These are phyloP conservation scores for Eimeria zaria DNA, from an alignment of 169 alveolate species.

Conservation along the genomic window DNA sequence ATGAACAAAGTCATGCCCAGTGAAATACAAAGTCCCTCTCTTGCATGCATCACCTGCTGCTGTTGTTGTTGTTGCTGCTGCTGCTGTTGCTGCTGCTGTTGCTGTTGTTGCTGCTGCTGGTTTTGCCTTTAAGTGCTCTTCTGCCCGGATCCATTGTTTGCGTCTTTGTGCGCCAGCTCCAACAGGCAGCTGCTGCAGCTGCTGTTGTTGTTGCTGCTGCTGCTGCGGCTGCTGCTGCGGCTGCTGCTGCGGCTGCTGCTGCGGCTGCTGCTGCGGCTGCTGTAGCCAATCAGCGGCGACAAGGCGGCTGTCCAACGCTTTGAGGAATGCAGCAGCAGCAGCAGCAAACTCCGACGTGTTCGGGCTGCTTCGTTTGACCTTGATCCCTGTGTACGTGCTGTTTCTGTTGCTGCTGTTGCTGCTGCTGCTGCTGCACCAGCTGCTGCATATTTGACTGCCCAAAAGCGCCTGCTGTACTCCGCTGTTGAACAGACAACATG, in stretches of 20 bases:
- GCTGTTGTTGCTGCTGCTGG: conserved; percentile 10
- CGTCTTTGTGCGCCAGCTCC: not conserved
- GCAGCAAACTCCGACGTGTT: conserved; percentile 42
- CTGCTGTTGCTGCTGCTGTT: not conserved
- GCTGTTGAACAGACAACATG: not conserved
- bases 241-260: conserved; percentile 11
- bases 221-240: not conserved
- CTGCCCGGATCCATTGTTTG: not conserved
- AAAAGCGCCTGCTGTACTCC: conserved; percentile 16
- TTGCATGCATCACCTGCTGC: not conserved
- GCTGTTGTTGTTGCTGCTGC: not conserved
- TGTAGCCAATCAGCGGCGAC: conserved; percentile 44
- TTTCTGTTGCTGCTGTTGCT: conserved; percentile 33
- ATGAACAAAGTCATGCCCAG: conserved; percentile 41
- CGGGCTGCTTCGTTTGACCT: not conserved
- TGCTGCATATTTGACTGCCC: not conserved
- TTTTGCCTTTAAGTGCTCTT: not conserved
- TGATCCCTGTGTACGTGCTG: not conserved
- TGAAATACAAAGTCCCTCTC: not conserved
- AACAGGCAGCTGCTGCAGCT: too few relatives aligned
- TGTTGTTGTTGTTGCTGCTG: conserved; percentile 11
- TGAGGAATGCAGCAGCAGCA: conserved; percentile 1
- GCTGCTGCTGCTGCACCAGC: not conserved
- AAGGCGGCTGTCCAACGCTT: conserved; percentile 10
- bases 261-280: conserved; percentile 30